These are phyloP conservation scores for Colletotrichum sojae DNA, from an alignment of 2,329 filamentous ascomycete species.

Conservation along the genomic window DNA sequence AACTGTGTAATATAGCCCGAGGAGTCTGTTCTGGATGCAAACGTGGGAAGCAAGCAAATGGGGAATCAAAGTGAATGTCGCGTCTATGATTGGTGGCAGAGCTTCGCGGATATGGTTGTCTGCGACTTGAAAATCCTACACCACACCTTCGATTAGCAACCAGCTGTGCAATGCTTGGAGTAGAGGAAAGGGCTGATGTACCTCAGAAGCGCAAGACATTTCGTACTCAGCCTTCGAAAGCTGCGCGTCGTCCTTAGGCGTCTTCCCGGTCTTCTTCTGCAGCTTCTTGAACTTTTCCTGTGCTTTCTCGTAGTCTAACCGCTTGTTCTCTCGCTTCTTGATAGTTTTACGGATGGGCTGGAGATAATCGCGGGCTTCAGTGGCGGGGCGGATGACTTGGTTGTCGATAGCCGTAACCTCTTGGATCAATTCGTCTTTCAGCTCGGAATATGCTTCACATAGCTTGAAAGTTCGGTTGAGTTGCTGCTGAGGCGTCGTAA, in stretches of 20 bases:
- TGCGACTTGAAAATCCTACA: conserved; percentile 78
- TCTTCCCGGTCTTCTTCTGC: conserved; percentile 78
- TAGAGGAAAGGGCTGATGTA: conserved; percentile 47
- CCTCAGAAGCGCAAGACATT: conserved; percentile 74
- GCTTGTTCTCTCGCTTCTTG: conserved; percentile 87
- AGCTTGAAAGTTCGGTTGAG: conserved; percentile 76
- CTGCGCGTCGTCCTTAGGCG: conserved; percentile 79
- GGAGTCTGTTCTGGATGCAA: conserved; percentile 81
- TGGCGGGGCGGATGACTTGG: conserved; percentile 78
- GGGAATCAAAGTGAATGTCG: conserved; percentile 81
- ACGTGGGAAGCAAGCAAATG: conserved; percentile 79
- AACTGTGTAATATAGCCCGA: conserved; percentile 84
- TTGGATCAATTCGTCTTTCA: conserved; percentile 78
- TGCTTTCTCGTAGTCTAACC: conserved; percentile 85
- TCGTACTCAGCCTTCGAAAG: conserved; percentile 81
- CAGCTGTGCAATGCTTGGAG: not conserved
- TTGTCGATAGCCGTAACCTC: conserved; percentile 80
- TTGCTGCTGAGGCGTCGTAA: conserved; percentile 72
- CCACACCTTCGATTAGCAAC: not conserved
- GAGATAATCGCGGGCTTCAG: conserved; percentile 77
- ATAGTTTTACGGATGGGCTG: conserved; percentile 84
- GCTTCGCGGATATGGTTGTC: conserved; percentile 81
- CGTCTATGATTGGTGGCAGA: conserved; percentile 79
- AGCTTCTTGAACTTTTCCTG: conserved; percentile 79
- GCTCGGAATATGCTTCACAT: conserved; percentile 77